Conservation (phyloP, 345 rosid species). For the Populus euphratica region DNA sequence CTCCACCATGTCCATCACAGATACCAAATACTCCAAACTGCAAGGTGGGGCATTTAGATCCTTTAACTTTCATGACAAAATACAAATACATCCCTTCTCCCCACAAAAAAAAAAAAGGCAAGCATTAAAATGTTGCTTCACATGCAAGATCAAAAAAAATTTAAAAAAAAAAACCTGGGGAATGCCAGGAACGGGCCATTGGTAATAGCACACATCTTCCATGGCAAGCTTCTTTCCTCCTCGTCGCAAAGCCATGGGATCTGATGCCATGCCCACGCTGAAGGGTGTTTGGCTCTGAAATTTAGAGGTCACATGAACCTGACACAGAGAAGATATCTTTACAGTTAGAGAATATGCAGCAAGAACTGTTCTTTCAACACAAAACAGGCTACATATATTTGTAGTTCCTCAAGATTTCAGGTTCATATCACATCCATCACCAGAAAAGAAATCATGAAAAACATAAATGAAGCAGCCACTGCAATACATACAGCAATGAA, state of each 20-base stretch:
- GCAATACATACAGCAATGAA: background rate
- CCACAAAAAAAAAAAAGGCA: background rate
- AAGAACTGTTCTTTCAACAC: background rate
- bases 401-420: background rate
- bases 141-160: constrained; percentile 22
- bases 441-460: constrained; percentile 5
- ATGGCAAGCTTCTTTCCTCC: constrained; percentile 92
- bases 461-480: background rate
- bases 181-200: constrained; percentile 87
- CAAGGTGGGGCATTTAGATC: constrained; percentile 15
- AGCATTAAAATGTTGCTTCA: background rate
- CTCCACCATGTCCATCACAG: constrained; percentile 99
- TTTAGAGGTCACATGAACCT: constrained; percentile 69
- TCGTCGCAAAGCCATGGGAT: constrained; percentile 91
- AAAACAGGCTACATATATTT: background rate
- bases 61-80: constrained; percentile 11
- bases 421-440: background rate
- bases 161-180: constrained; percentile 47
- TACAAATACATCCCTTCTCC: background rate
- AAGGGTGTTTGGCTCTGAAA: constrained; percentile 55
- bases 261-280: constrained; percentile 81
- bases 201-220: constrained; percentile 92
- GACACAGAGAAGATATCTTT: constrained; percentile 14
- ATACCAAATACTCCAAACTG: constrained; percentile 95
- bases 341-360: background rate